Base-by-base conservation (phyloP, 352 stramenopile species). In the Albugo laibachii region DNA sequence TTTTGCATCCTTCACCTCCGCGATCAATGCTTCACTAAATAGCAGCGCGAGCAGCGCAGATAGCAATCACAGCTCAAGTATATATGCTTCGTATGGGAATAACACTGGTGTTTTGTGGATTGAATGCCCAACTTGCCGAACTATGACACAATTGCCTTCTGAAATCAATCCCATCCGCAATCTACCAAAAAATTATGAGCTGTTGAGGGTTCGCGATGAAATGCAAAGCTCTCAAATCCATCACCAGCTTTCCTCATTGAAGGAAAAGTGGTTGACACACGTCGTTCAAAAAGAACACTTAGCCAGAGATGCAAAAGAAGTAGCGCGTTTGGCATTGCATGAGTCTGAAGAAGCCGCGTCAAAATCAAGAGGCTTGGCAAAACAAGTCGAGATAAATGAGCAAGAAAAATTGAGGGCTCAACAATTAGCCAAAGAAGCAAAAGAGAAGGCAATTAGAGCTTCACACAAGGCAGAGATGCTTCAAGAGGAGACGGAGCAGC, bases 151-250 rank as follows among this genome's bases (percentile, higher is more conserved):
- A 11, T 79, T 76, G 35, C 8, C 16, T 8, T 52, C 77, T 41
- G 62, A 49, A 6, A 31, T 52, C 0, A 52, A 53, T 14, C 71
- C 73, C 12, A 64, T 63, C 19, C 62, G 69, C 13, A 62, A 63
- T n/a, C 60, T 89, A 37, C 69, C 76, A 27, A 89, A 89, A 58
- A 89, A 89, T 57, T 89, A 66, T 58, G 76, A 89, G 54, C 58
- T 89, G 21, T 61, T 89, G 40, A 73, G 76, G 43, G 76, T 83
- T n/a, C 69, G 76, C 15, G 71, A 89, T 45, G 76, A 89, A 58
- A 81, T 89, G 55, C 16, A 43, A 24, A 70, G 85, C 45, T 58
- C 49, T 36, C 69, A 83, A 48, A 81, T 68, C 16, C 66, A 82
- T 48, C 50, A 48, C n/a, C 70, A 82, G 12, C 37, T 83, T 24